Conservation (phyloP, 306 rosid species). For the Sicyos edulis region DNA sequence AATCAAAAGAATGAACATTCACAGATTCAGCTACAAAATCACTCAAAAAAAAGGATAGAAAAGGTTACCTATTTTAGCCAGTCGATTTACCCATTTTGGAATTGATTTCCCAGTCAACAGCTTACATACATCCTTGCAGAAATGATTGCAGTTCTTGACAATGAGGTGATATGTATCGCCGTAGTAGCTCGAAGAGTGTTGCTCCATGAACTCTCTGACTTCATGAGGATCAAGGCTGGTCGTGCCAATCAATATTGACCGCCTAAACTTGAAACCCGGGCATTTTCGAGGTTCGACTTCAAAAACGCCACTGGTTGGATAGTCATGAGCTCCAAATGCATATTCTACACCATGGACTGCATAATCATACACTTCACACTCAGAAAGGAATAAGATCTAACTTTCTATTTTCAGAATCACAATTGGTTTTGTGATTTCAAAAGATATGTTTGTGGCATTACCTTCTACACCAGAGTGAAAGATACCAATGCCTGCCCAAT, state of each 20-base stretch:
- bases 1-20: not conserved
- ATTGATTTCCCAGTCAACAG: conserved; percentile 84
- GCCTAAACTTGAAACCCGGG: conserved; percentile 93
- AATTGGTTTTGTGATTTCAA: not conserved
- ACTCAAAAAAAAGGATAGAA: conserved; percentile 8
- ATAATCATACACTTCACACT: conserved; percentile 24
- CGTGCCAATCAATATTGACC: conserved; percentile 82
- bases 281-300: conserved; percentile 97
- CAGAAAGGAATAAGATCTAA: conserved; percentile 20
- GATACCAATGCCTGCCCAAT: conserved; percentile 97
- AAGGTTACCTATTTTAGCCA: conserved; percentile 85
- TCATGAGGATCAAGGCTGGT: conserved; percentile 61
- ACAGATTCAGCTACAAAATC: not conserved
- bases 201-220: conserved; percentile 94
- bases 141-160: conserved; percentile 95
- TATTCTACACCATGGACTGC: conserved; percentile 93
- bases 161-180: conserved; percentile 91
- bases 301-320: conserved; percentile 87
- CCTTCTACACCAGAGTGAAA: conserved; percentile 99
- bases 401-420: conserved; percentile 10
- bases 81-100: conserved; percentile 94
- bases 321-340: conserved; percentile 98
- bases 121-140: conserved; percentile 88
- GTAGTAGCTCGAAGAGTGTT: conserved; percentile 59
- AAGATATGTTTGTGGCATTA: conserved; percentile 21